A percentile compares a stretch with the other conserved stretches of the same genome.
Conservation (phyloP, 2,329 filamentous ascomycete species). For the Xylogone sp. region DNA sequence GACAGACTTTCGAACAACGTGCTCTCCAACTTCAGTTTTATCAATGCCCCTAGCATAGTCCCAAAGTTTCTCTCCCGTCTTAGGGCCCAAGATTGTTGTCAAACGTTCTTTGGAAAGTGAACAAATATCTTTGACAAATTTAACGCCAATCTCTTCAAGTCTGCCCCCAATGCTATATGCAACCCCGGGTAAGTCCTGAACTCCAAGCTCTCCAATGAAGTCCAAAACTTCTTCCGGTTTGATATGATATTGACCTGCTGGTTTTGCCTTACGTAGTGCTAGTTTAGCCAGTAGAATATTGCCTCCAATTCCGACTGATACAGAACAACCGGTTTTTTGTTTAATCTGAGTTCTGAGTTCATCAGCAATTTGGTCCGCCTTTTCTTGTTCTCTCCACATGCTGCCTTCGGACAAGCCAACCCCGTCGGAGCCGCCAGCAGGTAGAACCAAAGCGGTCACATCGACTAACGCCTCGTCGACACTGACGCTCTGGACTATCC, state of each 20-base stretch:
- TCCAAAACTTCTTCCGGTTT: slow-evolving; percentile 75
- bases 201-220: slow-evolving; percentile 72
- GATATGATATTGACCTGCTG: slow-evolving; percentile 86
- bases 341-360: slow-evolving; percentile 67
- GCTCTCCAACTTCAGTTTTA: slow-evolving; percentile 77
- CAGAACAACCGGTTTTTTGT: slow-evolving; percentile 73
- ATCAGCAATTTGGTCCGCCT: slow-evolving; percentile 68
- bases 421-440: slow-evolving; percentile 63
- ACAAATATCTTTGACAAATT: slow-evolving; percentile 78
- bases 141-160: slow-evolving; percentile 81
- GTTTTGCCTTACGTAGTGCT: slow-evolving; percentile 86
- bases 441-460: slow-evolving; percentile 66
- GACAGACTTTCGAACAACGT: slow-evolving; percentile 84
- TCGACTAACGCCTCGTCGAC: slow-evolving; percentile 94
- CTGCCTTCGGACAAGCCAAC: slow-evolving; percentile 61
- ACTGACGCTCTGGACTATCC: slow-evolving; percentile 90
- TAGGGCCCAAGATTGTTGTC: slow-evolving; percentile 72
- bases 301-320: slow-evolving; percentile 87
- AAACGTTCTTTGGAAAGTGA: slow-evolving; percentile 73
- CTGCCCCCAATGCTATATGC: slow-evolving; percentile 85
- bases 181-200: slow-evolving; percentile 85
- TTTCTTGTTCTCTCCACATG: slow-evolving; percentile 73
- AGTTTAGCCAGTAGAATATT: slow-evolving; percentile 92
- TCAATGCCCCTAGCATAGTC: slow-evolving; percentile 91
- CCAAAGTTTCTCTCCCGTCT: slow-evolving; percentile 87